These are phyloP conservation scores for Delonix regia DNA, from an alignment of 306 rosid species.

Conservation along the genomic window DNA sequence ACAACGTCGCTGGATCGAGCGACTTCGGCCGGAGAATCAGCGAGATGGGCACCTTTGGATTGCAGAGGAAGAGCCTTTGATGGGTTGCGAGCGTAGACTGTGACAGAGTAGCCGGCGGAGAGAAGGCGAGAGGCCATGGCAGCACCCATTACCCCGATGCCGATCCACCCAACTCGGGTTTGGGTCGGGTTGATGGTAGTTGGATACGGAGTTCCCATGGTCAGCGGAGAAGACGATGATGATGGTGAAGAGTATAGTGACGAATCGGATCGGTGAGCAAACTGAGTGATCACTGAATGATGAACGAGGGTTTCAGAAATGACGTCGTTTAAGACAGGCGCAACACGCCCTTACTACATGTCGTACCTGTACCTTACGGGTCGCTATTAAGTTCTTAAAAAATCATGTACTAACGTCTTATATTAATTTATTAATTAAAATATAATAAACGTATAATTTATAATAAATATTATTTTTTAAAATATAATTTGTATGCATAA, in stretches of 20 bases:
- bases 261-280: too few relatives aligned
- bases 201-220: conserved; percentile 61
- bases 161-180: conserved; percentile 78
- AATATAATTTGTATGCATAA: too few relatives aligned
- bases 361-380: too few relatives aligned
- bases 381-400: too few relatives aligned
- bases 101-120: conserved; percentile 71
- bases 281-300: too few relatives aligned
- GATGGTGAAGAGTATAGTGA: not conserved
- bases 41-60: conserved; percentile 59
- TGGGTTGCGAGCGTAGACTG: conserved; percentile 78
- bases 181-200: conserved; percentile 47
- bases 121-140: conserved; percentile 87
- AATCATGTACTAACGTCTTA: too few relatives aligned
- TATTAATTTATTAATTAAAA: too few relatives aligned
- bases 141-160: conserved; percentile 83
- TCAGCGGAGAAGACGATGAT: not conserved
- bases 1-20: conserved; percentile 56
- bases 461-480: too few relatives aligned
- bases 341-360: too few relatives aligned
- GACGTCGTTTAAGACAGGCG: too few relatives aligned
- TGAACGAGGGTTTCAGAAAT: too few relatives aligned
- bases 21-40: conserved; percentile 52
- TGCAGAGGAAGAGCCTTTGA: conserved; percentile 57
- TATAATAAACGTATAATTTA: too few relatives aligned